phyloP scores from a whole-genome alignment of 2,329 filamentous ascomycete genomes.

The Paracoccidioides lutzii region DNA sequence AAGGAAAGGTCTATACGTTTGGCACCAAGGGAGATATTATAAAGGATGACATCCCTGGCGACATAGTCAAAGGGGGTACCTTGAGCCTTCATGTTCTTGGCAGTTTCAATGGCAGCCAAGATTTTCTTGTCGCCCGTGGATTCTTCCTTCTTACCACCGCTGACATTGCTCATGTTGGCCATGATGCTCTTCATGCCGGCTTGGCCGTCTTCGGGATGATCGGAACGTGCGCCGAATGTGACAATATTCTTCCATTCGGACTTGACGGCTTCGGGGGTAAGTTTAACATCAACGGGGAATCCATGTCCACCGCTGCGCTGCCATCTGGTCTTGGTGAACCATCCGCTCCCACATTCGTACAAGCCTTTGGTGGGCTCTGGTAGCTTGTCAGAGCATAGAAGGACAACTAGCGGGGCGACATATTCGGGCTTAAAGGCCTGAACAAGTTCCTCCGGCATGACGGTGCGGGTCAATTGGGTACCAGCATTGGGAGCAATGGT shows the following conservation, averaged over 20 bases:
- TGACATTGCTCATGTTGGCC: slow-evolving; percentile 75
- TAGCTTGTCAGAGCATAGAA: slow-evolving; percentile 75
- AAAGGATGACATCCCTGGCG: slow-evolving; percentile 82
- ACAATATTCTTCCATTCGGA: slow-evolving; percentile 65
- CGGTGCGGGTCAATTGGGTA: slow-evolving; percentile 84
- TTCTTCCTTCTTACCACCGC: slow-evolving; percentile 34
- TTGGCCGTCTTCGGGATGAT: slow-evolving; percentile 68
- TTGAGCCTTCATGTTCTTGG: slow-evolving; percentile 56
- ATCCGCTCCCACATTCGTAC: slow-evolving; percentile 91
- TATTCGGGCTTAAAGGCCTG: slow-evolving; percentile 99
- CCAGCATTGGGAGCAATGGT: slow-evolving; percentile 96
- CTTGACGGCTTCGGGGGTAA: slow-evolving; percentile 74
- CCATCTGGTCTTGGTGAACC: slow-evolving; percentile 87
- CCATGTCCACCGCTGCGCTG: slow-evolving; percentile 79
- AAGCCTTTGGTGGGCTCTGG: slow-evolving; percentile 76
- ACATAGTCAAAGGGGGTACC: slow-evolving; percentile 71
- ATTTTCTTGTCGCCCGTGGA: slow-evolving; percentile 45
- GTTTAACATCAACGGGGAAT: slow-evolving; percentile 73
- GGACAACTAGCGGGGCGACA: slow-evolving; percentile 82
- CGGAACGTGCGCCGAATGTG: slow-evolving; percentile 78
- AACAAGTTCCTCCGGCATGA: slow-evolving; percentile 93
- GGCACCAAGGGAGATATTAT: slow-evolving; percentile 88
- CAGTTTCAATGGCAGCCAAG: slow-evolving; percentile 61
- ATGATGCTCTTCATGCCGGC: slow-evolving; percentile 67
- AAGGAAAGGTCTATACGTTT: slow-evolving; percentile 79